phyloP scores from a whole-genome alignment of 2,329 filamentous ascomycete genomes.

The Phaeophleospora eucalypticola region DNA sequence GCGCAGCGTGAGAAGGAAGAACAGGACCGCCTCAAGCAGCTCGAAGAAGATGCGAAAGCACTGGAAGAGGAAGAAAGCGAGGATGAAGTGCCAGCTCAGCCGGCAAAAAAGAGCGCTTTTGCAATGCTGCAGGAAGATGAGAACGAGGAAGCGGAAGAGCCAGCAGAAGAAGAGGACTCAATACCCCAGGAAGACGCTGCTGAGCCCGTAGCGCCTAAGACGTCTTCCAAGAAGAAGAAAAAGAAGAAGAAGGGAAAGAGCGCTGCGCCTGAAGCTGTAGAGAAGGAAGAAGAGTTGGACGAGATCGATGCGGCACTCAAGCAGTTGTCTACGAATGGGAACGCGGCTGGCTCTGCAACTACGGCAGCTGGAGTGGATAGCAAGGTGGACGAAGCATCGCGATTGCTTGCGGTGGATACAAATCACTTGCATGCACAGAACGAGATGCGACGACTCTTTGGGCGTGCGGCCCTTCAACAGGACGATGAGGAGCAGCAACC shows the following conservation, averaged over 20 bases:
- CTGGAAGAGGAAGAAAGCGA: constrained; percentile 36
- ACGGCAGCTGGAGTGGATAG: constrained; percentile 30
- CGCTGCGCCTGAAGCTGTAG: constrained; percentile 19
- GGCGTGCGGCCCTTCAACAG: constrained; percentile 58
- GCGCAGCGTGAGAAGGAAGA: constrained; percentile 60
- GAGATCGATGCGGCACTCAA: constrained; percentile 64
- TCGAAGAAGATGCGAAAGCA: constrained; percentile 25
- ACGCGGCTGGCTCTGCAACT: constrained; percentile 19
- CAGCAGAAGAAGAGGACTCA: constrained; percentile 31
- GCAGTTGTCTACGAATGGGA: constrained; percentile 46
- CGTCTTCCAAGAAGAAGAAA: constrained; percentile 48
- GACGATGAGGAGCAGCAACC: constrained; percentile 49
- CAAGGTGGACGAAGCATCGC: constrained; percentile 46
- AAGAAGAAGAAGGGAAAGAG: constrained; percentile 57
- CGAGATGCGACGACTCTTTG: constrained; percentile 80
- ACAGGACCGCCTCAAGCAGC: constrained; percentile 46
- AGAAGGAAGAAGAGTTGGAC: constrained; percentile 42
- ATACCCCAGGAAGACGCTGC: constrained; percentile 23
- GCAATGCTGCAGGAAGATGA: constrained; percentile 43
- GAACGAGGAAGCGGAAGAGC: constrained; percentile 34
- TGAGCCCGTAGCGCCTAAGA: constrained; percentile 9
- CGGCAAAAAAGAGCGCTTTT: constrained; percentile 41
- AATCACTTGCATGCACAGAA: constrained; percentile 79
- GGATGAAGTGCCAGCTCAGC: constrained; percentile 31
- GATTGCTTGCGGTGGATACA: constrained; percentile 59